Base-by-base conservation (phyloP, 2,329 filamentous ascomycete species). In the Aspergillus terreus region DNA sequence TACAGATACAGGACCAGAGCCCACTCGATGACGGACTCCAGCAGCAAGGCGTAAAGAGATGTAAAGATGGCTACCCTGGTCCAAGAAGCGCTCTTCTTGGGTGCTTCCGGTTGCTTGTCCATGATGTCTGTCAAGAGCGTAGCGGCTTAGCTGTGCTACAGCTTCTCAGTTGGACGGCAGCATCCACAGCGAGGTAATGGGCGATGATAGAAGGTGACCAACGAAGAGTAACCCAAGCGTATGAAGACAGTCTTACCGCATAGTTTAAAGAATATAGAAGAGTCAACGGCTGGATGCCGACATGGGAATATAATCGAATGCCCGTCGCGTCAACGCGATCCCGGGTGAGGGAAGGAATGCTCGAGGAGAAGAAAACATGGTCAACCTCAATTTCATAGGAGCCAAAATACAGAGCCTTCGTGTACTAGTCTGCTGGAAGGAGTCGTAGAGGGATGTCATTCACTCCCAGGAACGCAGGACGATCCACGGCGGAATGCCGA, bases 61-160 rank as follows among this genome's bases (percentile, higher is more conserved):
- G 69, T 52, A 25, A 71, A 70, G 38, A 73, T 71, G 35, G 65
- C 63, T 11, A 69, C 56, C 45, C 67, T 69, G 1, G 66, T 64
- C 69, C 68, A 70, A 7, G 61, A 64, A 3, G 65, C 64, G 50
- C 64, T 61, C 50, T 62, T 63, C 30, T 58, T 59, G 3, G 60
- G 53, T 6, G 54, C 44, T 6, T 52, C 51, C 5, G 52, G 27
- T 30, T 14, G 33, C 15, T 46, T 50, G 9, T 50, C 46, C 58
- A 61, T 61, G 33, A 23, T 46, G 27, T 4, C 27, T 30, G 6
- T 30, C 27, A 30, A 33, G 30, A 15, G 11, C 12, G 35, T 38
- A 38, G 35, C 40, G 19, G 19, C 4, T 42, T 23, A 41, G 44
- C 50, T 36, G 53, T 33, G 19, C n/a, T 46, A 50, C 35, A 47